Evolutionary conservation across 2,329 filamentous ascomycete genomes (phyloP), one percentile per base, ranked within the genome.

Genomic region (Xylariaceae sp.): DNA sequence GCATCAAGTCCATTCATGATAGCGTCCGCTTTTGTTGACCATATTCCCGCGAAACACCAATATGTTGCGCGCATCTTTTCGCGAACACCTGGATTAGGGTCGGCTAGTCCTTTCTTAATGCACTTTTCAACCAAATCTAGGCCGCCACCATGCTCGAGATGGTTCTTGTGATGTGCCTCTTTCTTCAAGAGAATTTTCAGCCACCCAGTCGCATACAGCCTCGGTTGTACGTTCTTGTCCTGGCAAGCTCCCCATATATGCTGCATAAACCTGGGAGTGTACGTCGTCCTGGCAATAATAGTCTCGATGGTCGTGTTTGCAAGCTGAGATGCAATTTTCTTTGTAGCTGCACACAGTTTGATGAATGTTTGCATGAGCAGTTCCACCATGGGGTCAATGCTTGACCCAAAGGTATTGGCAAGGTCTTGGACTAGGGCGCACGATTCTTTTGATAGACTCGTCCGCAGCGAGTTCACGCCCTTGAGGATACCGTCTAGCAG

Each of bases 181-280:
- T 90, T 89, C 60, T 80, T 86, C 38, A 99, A 73, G 17, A 97
- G 71, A 1, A 87, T 95, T 70, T 86, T 89, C 31, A 97, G 73
- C 94, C 94, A 99, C 7, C 81, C 86, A 2, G 88, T 79, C 1
- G 86, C 87, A 69, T 87, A 96, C 1, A 83, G 82, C 55, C 94
- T 84, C 14, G 92, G 87, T 65, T 94, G 88, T 2, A 92, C 87
- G 65, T 97, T 97, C 75, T 97, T 97, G 74, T 99, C 93, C 67
- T 95, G 88, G 56, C 83, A 88, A 19, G 93, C 92, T 48, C 76
- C 74, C 75, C 85, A 89, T 44, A 97, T 77, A 64, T 97, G 93
- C 68, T 96, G 89, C 77, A 97, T 81, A 56, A 97, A 79, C 28
- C 91, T 87, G 54, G 79, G 75, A 56, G 81, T 92, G 71, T 93